Evolutionary conservation across 1,139 yeast species (phyloP), one percentile per base, ranked within the genome.

Genomic region (Nakaseomyces nivariensis): DNA sequence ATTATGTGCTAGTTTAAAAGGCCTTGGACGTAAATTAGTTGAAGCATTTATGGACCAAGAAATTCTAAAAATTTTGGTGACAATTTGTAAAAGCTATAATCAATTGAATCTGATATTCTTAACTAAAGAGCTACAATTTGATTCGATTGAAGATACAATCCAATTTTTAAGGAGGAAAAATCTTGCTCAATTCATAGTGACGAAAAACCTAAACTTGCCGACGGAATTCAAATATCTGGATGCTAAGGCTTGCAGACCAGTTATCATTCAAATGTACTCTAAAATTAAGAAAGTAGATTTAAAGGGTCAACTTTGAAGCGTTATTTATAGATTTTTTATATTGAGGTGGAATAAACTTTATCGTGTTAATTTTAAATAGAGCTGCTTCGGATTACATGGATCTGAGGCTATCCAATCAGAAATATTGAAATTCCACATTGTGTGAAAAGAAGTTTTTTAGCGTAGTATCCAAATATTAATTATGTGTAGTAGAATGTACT

Each of bases 271-370:
- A 7, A 70, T 77, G 17, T 72, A 74, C 49, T 68, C 70, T 46
- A 68, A 74, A 25, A 73, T 77, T 56, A 77, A 73, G 52, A 84
- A 77, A 61, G 81, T 90, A n/a, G 97, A 90, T 63, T 89, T 90
- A 53, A 90, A 89, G 70, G 97, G 97, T 0, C 97, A 90, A 66
- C 75, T 84, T 22, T 85, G 25, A 34, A 26, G 29, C 11, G 29
- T 31, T 17, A 11, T 27, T 43, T 32, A 25, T 31, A 32, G 17
- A 44, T 29, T 25, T 13, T 26, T 40, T 13, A 17, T 17, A 17
- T 17, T 17, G 22, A 17, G 22, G 22, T 17, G 22, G 22, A 17
- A 17, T 17, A 17, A 17, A 17, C 22, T 17, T 17, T 17, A 17
- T 17, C 22, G 22, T 17, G 22, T 17, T 17, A 17, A 17, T 17